Base-by-base conservation (phyloP, 1,139 yeast species). In the Scheffersomyces quercinus region DNA sequence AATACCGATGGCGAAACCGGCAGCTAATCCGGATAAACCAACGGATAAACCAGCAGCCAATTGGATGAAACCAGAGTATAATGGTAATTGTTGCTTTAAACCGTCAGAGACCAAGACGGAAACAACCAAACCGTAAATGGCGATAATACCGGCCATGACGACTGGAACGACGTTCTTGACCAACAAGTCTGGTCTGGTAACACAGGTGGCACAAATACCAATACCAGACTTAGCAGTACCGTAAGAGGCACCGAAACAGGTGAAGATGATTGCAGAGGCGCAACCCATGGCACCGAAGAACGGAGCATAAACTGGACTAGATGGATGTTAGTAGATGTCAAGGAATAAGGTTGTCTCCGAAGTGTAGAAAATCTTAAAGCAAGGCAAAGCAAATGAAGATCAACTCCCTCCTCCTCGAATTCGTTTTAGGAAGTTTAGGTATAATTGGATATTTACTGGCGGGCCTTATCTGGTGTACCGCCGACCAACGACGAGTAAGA, bases 221-320 rank as follows among this genome's bases (percentile, higher is more conserved):
- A 93, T 96, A 75, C 99, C 99, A 35, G 97, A 87, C 75, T 95
- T 95, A 64, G 99, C 99, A 55, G 99, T 95, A 78, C 99, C 99
- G 69, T 91, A 90, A 44, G 98, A 93, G 58, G 99, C 98, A 77
- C 99, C 99, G 62, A 91, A 87, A 71, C 97, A 89, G 69, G 99
- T 93, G 82, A 93, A 90, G 63, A 93, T 88, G 66, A 95, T 93
- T 70, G 99, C 98, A 45, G 98, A 91, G 50, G 99, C 96, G 79
- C 99, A 95, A 65, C 99, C 99, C 68, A 93, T 88, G 59, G 97
- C 91, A 67, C 97, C 97, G 68, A 90, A 88, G 77, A 90, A 90
- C 67, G 97, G 97, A 65, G 89, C 88, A 65, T 83, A 83, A 70
- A 83, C 88, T 62, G 89, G 89, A 68, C 88, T 82, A 64, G 33